phyloP scores from a whole-genome alignment of 2,329 filamentous ascomycete genomes.

The Beauveria caledonica region DNA sequence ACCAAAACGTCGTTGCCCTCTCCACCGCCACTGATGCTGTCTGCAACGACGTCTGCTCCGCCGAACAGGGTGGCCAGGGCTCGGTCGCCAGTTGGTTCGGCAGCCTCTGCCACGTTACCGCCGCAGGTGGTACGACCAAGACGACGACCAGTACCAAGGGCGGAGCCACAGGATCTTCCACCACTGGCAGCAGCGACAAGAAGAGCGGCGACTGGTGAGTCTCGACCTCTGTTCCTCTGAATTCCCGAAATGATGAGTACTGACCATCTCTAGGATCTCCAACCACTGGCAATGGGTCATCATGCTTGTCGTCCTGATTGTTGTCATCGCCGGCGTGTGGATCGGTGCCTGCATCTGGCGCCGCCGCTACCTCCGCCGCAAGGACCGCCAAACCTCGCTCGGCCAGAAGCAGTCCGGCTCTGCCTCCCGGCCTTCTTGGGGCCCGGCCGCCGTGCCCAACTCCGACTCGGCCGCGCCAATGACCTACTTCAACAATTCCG shows the following conservation, averaged over 20 bases:
- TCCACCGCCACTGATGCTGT: conserved; percentile 47
- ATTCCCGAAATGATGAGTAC: background rate
- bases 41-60: conserved; percentile 52
- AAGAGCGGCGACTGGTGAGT: background rate
- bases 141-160: conserved; percentile 7
- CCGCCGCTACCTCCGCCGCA: conserved; percentile 63
- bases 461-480: background rate
- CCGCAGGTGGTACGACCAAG: conserved; percentile 15
- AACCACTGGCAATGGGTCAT: conserved; percentile 74
- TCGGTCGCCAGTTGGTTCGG: conserved; percentile 65
- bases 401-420: conserved; percentile 32
- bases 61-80: conserved; percentile 32
- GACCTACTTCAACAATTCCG: conserved; percentile 13
- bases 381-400: conserved; percentile 41
- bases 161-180: background rate
- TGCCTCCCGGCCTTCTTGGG: conserved; percentile 27
- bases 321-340: conserved; percentile 61
- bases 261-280: conserved; percentile 44
- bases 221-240: background rate
- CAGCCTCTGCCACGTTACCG: conserved; percentile 48
- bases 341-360: conserved; percentile 62
- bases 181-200: background rate
- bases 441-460: conserved; percentile 20
- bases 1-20: conserved; percentile 49
- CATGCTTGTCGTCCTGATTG: conserved; percentile 66